These are phyloP conservation scores for Saccharomycopsis javanensis DNA, from an alignment of 805 yeast species.

Conservation along the genomic window DNA sequence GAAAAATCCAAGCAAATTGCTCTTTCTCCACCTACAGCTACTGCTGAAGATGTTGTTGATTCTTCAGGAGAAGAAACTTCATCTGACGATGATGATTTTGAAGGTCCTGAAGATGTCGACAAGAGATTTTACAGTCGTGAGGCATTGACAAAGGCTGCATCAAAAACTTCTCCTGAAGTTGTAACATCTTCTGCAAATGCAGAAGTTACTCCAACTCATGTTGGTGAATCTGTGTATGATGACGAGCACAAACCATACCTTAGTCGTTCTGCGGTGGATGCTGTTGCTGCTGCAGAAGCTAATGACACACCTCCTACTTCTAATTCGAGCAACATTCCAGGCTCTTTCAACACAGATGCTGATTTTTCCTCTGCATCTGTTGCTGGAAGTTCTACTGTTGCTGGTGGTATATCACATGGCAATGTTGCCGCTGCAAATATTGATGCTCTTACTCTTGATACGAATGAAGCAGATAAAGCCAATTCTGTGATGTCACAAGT, in stretches of 20 bases:
- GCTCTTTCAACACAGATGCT: not conserved
- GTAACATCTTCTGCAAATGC: not conserved
- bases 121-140: not conserved
- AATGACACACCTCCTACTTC: not conserved
- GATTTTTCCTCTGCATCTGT: not conserved
- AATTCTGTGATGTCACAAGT: not conserved
- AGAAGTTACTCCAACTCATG: too few relatives aligned
- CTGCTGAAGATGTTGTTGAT: not conserved
- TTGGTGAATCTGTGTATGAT: not conserved
- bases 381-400: not conserved
- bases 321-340: not conserved
- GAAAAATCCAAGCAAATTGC: not conserved
- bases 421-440: not conserved
- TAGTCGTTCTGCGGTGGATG: not conserved
- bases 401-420: not conserved
- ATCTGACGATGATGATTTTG: not conserved
- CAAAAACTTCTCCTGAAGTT: not conserved
- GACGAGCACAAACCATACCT: not conserved
- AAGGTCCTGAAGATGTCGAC: not conserved
- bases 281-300: conserved; percentile 3
- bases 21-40: not conserved
- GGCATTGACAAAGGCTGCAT: not conserved
- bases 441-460: not conserved
- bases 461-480: not conserved
- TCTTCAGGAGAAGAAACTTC: not conserved